Base-by-base conservation (phyloP, 2,329 filamentous ascomycete species). In the Fusarium nisikadoi region DNA sequence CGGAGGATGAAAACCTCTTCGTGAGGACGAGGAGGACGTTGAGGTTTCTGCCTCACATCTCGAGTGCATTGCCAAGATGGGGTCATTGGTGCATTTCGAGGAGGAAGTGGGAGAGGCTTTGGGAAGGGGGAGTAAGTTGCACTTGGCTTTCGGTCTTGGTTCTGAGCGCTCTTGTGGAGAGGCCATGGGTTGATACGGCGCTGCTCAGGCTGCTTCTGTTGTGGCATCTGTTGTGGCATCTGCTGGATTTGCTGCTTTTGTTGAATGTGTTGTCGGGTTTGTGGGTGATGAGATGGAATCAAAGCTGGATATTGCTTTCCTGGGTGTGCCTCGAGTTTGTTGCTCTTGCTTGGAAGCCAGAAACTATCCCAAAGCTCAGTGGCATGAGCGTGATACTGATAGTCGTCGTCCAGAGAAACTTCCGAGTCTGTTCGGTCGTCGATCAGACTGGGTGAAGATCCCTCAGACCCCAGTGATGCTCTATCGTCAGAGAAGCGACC, bases 381-480 rank as follows among this genome's bases (percentile, higher is more conserved):
- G 9, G 81, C 81, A 36, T 85, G 82, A 25, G 81, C 76, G 61
- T 85, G 83, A 68, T 86, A 85, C 65, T 86, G 83, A 62, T 83
- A 83, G 71, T 88, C 86, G 45, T 87, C 86, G 25, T 89, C 86
- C 36, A 80, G 72, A 10, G 86, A 88, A 23, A 79, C 76, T 56
- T 88, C 87, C 8, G 86, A 88, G 71, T 87, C 86, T 11, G 81
- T 81, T 9, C 83, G 83, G 72, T 88, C 84, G 69, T 88, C 86
- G 20, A 86, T 82, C 76, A 88, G 81, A 33, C 84, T 83, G 2
- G 86, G 86, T 8, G 84, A 73, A 7, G 86, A 87, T 31, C 77
- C 80, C 46, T 84, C 81, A 2, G 86, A 87, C 36, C 80, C 83
- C 38, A 86, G 73, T 6, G 86, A 88, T 58, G 80, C 83, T 73